These are phyloP conservation scores for Pyrus bretschneideri DNA, from an alignment of 306 rosid genomes.

Conservation along the genomic window DNA sequence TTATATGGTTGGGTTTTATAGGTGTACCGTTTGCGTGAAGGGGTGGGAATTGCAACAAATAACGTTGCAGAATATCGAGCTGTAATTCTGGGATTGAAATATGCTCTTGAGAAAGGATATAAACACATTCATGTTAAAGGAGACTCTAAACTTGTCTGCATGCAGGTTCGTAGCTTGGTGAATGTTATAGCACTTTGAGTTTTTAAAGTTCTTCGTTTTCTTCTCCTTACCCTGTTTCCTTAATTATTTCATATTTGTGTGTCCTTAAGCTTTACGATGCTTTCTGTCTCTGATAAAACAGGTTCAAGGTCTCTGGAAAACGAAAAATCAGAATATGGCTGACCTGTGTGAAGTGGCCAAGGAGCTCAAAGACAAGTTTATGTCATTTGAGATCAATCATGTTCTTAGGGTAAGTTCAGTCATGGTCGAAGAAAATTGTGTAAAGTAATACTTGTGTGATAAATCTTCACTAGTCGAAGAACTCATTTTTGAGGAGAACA, in stretches of 20 bases:
- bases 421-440: background rate
- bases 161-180: slow-evolving; percentile 90
- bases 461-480: background rate
- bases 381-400: slow-evolving; percentile 63
- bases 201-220: background rate
- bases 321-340: slow-evolving; percentile 58
- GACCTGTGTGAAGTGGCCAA: slow-evolving; percentile 52
- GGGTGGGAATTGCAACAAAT: slow-evolving; percentile 64
- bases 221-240: background rate
- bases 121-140: slow-evolving; percentile 52
- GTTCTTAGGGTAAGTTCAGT: slow-evolving; percentile 49
- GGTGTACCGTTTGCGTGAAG: slow-evolving; percentile 68
- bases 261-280: background rate
- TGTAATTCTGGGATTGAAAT: slow-evolving; percentile 61
- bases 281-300: slow-evolving; percentile 22
- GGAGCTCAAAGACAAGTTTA: slow-evolving; percentile 46
- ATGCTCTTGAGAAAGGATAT: slow-evolving; percentile 57
- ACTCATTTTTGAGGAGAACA: background rate
- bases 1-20: slow-evolving; percentile 16
- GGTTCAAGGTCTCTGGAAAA: slow-evolving; percentile 70
- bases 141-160: slow-evolving; percentile 79
- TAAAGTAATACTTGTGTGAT: background rate
- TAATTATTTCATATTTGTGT: background rate
- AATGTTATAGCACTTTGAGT: background rate
- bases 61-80: slow-evolving; percentile 81